Evolutionary conservation across 441 rosid genomes (phyloP).

Genomic region (Dalechampia spathulata): DNA sequence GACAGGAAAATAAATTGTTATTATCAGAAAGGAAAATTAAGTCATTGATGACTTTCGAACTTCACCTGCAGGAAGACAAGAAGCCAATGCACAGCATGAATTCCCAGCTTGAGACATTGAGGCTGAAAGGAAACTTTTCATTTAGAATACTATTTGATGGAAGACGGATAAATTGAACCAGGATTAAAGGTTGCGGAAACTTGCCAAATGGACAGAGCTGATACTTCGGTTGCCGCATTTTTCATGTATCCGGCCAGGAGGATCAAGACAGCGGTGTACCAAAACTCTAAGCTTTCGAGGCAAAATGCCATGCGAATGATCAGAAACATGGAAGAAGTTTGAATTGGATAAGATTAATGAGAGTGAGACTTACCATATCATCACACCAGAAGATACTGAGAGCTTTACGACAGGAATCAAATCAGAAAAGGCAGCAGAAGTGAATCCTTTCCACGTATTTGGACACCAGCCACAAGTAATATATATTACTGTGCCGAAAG

Average conservation of each 20-base stretch:
- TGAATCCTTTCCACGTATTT: conserved; percentile 40
- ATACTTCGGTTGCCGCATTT: conserved; percentile 36
- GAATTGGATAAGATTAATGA: no score
- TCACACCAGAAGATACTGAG: conserved; percentile 43
- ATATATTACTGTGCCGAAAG: conserved; percentile 25
- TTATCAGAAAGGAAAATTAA: no score
- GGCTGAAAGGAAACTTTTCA: conserved; percentile 22
- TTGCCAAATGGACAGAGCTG: conserved; percentile 62
- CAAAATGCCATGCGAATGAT: no score
- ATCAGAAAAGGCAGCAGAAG: conserved; percentile 29
- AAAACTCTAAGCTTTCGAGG: conserved; percentile 41
- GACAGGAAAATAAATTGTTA: no score
- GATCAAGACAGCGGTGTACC: conserved; percentile 46
- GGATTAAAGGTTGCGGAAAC: no score
- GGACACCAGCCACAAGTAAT: conserved; percentile 47
- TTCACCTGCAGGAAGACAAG: conserved; percentile 43
- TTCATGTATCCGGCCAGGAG: conserved; percentile 47
- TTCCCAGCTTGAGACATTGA: conserved; percentile 39
- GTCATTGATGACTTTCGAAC: no score
- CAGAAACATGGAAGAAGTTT: no score
- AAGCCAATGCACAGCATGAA: conserved; percentile 63
- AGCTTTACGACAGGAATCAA: conserved; percentile 38
- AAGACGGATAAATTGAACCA: no score
- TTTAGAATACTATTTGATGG: no score
- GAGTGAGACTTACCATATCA: conserved; percentile 38